Percentiles rank a stretch among this genome's conserved stretches.
Conservation (phyloP, 768 basidiomycete species). For the Trametes elegans region DNA sequence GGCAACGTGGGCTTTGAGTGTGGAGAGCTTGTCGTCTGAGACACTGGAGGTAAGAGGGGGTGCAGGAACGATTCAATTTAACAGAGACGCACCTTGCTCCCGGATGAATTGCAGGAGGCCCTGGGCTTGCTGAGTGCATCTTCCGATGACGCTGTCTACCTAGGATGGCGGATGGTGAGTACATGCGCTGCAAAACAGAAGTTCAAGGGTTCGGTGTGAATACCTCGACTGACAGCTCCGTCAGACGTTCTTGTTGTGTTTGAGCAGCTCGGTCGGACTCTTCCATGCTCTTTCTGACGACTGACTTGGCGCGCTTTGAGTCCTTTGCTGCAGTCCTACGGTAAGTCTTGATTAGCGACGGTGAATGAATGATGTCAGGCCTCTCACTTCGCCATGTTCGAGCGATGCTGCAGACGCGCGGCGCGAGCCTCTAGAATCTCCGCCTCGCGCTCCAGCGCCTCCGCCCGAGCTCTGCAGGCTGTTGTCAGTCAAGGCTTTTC, state of each 20-base stretch:
- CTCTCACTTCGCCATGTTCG: slow-evolving; percentile 32
- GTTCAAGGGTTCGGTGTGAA: not conserved
- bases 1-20: not conserved
- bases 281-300: not conserved
- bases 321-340: slow-evolving; percentile 28
- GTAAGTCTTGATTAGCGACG: no score
- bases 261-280: not conserved
- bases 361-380: no score
- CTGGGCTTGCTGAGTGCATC: not conserved
- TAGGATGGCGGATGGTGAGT: not conserved
- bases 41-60: not conserved
- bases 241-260: not conserved
- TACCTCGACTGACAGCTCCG: not conserved
- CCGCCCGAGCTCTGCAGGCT: slow-evolving; percentile 26
- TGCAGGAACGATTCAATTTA: not conserved
- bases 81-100: not conserved
- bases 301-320: slow-evolving; percentile 26
- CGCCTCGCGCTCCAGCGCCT: slow-evolving; percentile 28
- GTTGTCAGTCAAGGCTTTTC: not conserved
- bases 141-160: not conserved
- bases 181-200: not conserved
- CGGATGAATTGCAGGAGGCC: not conserved
- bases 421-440: slow-evolving; percentile 30
- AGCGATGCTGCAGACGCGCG: slow-evolving; percentile 28
- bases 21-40: not conserved